These are phyloP conservation scores for Nyssa sinensis DNA, from an alignment of 148 eudicot genomes.

Conservation along the genomic window DNA sequence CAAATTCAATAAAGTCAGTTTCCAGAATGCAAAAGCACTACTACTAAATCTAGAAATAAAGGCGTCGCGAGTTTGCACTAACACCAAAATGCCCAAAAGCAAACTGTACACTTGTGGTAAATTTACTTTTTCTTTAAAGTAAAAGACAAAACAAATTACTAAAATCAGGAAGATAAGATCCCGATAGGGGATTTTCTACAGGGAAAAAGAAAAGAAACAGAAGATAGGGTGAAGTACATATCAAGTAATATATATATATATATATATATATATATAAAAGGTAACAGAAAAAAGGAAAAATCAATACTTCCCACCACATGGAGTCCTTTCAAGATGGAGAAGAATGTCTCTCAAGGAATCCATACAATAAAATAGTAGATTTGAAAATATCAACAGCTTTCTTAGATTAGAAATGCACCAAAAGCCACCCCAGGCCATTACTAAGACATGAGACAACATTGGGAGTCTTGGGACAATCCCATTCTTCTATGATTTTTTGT, in stretches of 20 bases:
- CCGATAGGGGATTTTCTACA: neutral
- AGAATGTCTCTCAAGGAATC: neutral
- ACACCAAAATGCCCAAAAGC: neutral
- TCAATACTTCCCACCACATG: neutral
- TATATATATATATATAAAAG: too few relatives aligned
- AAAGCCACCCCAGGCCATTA: too few relatives aligned
- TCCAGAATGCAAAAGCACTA: neutral
- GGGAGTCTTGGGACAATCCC: too few relatives aligned
- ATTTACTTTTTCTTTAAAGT: too few relatives aligned
- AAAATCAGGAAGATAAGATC: too few relatives aligned
- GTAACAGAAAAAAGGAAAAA: too few relatives aligned
- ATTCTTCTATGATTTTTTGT: too few relatives aligned
- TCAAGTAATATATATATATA: too few relatives aligned
- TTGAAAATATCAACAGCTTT: neutral
- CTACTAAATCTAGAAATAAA: neutral
- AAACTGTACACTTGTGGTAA: neutral
- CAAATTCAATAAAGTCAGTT: neutral
- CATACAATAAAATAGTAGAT: neutral
- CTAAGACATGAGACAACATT: too few relatives aligned
- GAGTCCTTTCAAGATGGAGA: neutral
- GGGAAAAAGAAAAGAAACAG: neutral
- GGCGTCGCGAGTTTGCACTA: neutral
- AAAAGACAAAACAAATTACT: too few relatives aligned
- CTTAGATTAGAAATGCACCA: neutral
- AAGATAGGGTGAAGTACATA: neutral